Conservation (phyloP, 352 stramenopile genomes). For the Elongisporangium anandrum region DNA sequence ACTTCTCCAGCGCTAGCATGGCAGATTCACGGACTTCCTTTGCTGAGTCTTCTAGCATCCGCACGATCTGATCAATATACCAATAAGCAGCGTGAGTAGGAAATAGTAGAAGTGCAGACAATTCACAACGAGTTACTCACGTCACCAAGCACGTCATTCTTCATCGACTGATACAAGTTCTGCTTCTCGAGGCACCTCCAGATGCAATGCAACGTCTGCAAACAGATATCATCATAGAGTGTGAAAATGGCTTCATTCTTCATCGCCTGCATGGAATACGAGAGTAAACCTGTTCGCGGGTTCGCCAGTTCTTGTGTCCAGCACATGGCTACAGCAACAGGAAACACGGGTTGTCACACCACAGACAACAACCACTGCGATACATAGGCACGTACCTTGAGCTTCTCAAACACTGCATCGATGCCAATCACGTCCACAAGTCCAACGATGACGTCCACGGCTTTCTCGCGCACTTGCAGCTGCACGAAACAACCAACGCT, state of each 20-base stretch:
- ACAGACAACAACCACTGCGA: background rate
- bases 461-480: conserved; percentile 61
- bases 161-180: conserved; percentile 37
- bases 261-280: background rate
- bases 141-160: conserved; percentile 58
- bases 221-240: conserved; percentile 1
- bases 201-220: conserved; percentile 56
- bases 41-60: conserved; percentile 70
- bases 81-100: background rate
- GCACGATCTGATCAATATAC: conserved; percentile 52
- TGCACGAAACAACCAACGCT: conserved; percentile 1
- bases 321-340: conserved; percentile 21
- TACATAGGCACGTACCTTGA: conserved; percentile 19
- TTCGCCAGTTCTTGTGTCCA: conserved; percentile 83
- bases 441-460: conserved; percentile 63
- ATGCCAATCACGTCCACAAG: conserved; percentile 68
- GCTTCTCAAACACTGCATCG: conserved; percentile 44
- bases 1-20: conserved; percentile 60
- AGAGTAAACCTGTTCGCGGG: conserved; percentile 57
- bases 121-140: too few relatives aligned
- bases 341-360: conserved; percentile 6
- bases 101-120: too few relatives aligned
- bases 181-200: conserved; percentile 59
- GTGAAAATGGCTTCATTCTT: background rate
- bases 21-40: conserved; percentile 82